These are phyloP conservation scores for Aspergillus cejpii DNA, from an alignment of 2,329 filamentous ascomycete genomes.

Conservation along the genomic window DNA sequence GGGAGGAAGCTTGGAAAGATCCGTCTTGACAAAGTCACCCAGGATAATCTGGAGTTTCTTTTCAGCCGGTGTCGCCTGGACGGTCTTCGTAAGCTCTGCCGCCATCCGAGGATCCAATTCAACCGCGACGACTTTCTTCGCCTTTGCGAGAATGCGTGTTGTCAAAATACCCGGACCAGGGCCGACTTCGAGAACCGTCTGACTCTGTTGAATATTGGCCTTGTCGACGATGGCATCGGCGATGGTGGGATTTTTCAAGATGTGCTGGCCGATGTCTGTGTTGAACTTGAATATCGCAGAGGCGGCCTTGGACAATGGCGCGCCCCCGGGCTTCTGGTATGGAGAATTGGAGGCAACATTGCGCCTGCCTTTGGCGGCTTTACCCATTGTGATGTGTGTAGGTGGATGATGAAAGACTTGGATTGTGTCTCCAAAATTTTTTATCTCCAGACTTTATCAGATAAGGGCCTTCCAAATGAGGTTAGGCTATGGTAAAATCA, in stretches of 20 bases:
- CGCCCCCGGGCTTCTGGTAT: conserved; percentile 5
- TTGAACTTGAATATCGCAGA: conserved; percentile 9
- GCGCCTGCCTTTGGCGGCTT: conserved; percentile 1
- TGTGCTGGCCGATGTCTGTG: conserved; percentile 7
- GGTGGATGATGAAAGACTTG: neutral
- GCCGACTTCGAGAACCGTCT: conserved; percentile 76
- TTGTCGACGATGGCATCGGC: conserved; percentile 42
- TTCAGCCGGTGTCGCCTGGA: conserved; percentile 79
- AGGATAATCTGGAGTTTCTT: conserved; percentile 81
- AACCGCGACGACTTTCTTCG: conserved; percentile 75
- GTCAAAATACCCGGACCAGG: conserved; percentile 87
- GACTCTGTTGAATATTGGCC: conserved; percentile 55
- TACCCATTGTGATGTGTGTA: conserved; percentile 2
- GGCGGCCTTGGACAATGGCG: neutral
- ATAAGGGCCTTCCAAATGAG: neutral
- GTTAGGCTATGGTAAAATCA: neutral
- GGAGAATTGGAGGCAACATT: conserved; percentile 4
- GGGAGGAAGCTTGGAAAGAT: conserved; percentile 51
- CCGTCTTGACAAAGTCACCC: conserved; percentile 88
- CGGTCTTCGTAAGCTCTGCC: conserved; percentile 86
- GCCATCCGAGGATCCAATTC: conserved; percentile 96
- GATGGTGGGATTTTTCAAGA: conserved; percentile 6
- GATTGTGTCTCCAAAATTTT: neutral
- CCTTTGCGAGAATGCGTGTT: conserved; percentile 78
- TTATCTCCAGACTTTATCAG: neutral